phyloP scores from a whole-genome alignment of 805 yeast species.

The Candida boidinii region DNA sequence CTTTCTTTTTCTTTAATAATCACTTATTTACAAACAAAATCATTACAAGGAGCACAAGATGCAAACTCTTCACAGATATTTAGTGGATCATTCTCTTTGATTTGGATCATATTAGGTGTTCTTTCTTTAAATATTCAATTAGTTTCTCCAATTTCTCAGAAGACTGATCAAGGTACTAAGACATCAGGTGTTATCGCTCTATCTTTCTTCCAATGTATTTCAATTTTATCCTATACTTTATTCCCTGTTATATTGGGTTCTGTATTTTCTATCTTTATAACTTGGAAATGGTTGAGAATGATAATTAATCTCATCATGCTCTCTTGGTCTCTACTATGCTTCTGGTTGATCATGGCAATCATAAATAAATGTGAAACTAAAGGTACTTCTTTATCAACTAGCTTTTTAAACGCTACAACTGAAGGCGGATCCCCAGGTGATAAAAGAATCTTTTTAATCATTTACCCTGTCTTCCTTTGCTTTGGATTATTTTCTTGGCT shows the following conservation, averaged over 20 bases:
- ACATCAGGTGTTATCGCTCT: conserved; percentile 29
- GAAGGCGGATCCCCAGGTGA: conserved; percentile 40
- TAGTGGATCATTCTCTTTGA: conserved; percentile 43
- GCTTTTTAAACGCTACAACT: conserved; percentile 7
- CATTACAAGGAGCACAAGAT: conserved; percentile 11
- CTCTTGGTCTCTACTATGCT: conserved; percentile 45
- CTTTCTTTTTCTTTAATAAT: conserved; percentile 38
- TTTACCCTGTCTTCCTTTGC: conserved; percentile 45
- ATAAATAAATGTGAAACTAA: conserved; percentile 24
- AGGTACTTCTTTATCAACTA: conserved; percentile 7
- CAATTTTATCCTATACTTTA: conserved; percentile 47
- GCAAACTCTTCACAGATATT: conserved; percentile 37
- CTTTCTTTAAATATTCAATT: conserved; percentile 47
- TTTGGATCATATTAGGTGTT: conserved; percentile 41
- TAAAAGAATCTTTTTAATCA: conserved; percentile 42
- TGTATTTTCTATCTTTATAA: conserved; percentile 32
- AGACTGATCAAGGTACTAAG: conserved; percentile 16
- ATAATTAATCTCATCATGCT: conserved; percentile 31
- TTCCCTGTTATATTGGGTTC: conserved; percentile 47
- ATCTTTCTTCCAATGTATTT: conserved; percentile 46
- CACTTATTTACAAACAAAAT: conserved; percentile 32
- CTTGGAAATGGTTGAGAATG: conserved; percentile 34
- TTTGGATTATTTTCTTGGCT: conserved; percentile 48
- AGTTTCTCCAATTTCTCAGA: conserved; percentile 36
- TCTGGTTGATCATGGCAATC: conserved; percentile 42